phyloP scores from a whole-genome alignment of 2,329 filamentous ascomycete genomes.

The Exophiala viscosa region DNA sequence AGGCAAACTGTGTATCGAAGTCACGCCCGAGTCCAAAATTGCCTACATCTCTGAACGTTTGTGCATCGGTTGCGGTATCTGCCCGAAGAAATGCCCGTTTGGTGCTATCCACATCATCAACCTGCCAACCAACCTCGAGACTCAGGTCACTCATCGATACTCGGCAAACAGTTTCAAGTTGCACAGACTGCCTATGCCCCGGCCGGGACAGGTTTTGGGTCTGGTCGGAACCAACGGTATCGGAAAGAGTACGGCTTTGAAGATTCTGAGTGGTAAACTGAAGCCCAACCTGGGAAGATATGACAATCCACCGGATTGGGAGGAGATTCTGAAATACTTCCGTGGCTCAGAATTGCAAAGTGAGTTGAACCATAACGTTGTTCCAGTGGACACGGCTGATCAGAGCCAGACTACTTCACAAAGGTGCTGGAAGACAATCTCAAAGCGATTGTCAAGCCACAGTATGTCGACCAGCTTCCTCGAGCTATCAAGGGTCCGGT shows the following conservation, averaged over 20 bases:
- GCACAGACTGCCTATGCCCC: slow-evolving; percentile 90
- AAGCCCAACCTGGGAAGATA: slow-evolving; percentile 96
- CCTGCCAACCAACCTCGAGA: slow-evolving; percentile 97
- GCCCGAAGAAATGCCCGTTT: slow-evolving; percentile 98
- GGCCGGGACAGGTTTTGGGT: slow-evolving; percentile 91
- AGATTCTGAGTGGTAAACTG: slow-evolving; percentile 96
- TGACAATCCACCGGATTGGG: slow-evolving; percentile 97
- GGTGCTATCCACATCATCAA: slow-evolving; percentile 99
- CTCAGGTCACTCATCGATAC: slow-evolving; percentile 96
- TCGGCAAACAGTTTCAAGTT: slow-evolving; percentile 99
- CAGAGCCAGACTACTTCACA: slow-evolving; percentile 81
- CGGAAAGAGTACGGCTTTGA: slow-evolving; percentile 98
- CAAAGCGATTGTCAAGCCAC: slow-evolving; percentile 97
- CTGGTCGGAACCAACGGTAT: slow-evolving; percentile 99
- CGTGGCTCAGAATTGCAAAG: slow-evolving; percentile 95
- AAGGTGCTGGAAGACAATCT: slow-evolving; percentile 96
- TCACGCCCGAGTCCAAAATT: slow-evolving; percentile 80
- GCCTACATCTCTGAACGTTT: slow-evolving; percentile 96
- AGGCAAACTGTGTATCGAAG: slow-evolving; percentile 97
- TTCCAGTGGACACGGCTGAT: slow-evolving; percentile 22
- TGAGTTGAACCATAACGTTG: slow-evolving; percentile 46
- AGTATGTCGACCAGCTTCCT: slow-evolving; percentile 98
- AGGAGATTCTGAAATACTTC: slow-evolving; percentile 98
- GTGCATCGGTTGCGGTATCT: slow-evolving; percentile 98
- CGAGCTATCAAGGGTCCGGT: slow-evolving; percentile 79